phyloP scores from a whole-genome alignment of 495 filamentous ascomycete species.

The Penicillium atrosanguineum region DNA sequence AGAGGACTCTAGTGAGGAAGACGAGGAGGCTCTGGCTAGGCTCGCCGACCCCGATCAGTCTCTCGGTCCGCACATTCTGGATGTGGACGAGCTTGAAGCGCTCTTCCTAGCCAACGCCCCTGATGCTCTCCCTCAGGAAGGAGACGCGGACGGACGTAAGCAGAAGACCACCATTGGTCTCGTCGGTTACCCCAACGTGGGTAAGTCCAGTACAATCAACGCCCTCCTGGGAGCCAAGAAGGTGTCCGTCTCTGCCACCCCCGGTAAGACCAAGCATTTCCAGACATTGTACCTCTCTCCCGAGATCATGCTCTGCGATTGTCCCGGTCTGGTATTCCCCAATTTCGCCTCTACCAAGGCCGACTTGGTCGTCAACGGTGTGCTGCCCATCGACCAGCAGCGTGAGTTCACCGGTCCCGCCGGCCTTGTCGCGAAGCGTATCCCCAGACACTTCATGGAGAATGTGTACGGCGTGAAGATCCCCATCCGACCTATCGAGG shows the following conservation, averaged over 20 bases:
- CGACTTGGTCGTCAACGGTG: slow-evolving; percentile 92
- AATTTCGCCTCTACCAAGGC: slow-evolving; percentile 97
- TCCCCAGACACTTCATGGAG: slow-evolving; percentile 89
- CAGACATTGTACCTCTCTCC: slow-evolving; percentile 95
- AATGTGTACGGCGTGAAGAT: slow-evolving; percentile 93
- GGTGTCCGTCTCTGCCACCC: slow-evolving; percentile 95
- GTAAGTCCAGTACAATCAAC: slow-evolving; percentile 99
- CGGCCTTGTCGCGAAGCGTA: slow-evolving; percentile 79
- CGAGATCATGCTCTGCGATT: slow-evolving; percentile 91
- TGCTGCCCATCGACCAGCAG: slow-evolving; percentile 95
- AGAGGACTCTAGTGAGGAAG: slow-evolving; percentile 29
- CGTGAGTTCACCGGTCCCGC: slow-evolving; percentile 91
- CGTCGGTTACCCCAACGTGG: slow-evolving; percentile 98
- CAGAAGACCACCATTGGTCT: slow-evolving; percentile 83
- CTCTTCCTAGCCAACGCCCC: slow-evolving; percentile 79
- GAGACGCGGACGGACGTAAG: slow-evolving; percentile 41
- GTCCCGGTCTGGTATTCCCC: slow-evolving; percentile 96
- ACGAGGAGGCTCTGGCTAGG: slow-evolving; percentile 21
- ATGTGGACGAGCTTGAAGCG: slow-evolving; percentile 86
- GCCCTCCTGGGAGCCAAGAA: slow-evolving; percentile 97
- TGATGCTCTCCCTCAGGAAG: slow-evolving; percentile 34
- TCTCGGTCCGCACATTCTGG: slow-evolving; percentile 75
- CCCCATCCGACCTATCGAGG: slow-evolving; percentile 74
- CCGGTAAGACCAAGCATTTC: slow-evolving; percentile 99
- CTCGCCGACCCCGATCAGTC: slow-evolving; percentile 26